phyloP scores from a whole-genome alignment of 768 basidiomycete species.

The Leccinellum luteum region DNA sequence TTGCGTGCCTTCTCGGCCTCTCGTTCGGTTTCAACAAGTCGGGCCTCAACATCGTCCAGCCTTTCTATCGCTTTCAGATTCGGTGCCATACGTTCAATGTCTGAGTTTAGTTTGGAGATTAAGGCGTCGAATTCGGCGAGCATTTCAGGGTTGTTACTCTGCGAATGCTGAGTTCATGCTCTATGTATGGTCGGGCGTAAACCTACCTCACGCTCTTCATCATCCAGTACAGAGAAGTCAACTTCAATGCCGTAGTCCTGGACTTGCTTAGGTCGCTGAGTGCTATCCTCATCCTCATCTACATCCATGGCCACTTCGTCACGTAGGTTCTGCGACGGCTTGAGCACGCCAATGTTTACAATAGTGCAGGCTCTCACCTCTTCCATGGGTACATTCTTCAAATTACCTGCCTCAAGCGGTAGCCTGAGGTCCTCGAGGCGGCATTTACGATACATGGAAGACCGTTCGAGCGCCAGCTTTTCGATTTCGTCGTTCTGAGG shows the following conservation, averaged over 20 bases:
- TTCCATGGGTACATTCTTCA: conserved; percentile 91
- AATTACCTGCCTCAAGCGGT: conserved; percentile 69
- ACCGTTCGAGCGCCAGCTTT: conserved; percentile 80
- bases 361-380: conserved; percentile 55
- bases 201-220: conserved; percentile 69
- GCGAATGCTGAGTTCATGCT: conserved; percentile 1
- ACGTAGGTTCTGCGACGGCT: conserved; percentile 59
- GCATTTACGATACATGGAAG: conserved; percentile 86
- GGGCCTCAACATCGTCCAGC: conserved; percentile 80
- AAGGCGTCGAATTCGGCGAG: conserved; percentile 72
- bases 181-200: not conserved
- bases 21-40: conserved; percentile 83
- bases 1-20: conserved; percentile 92
- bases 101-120: conserved; percentile 65
- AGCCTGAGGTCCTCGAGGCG: conserved; percentile 89
- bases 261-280: conserved; percentile 68
- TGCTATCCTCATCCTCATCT: conserved; percentile 83
- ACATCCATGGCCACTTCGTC: conserved; percentile 91
- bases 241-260: conserved; percentile 89
- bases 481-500: conserved; percentile 86
- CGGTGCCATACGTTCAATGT: conserved; percentile 92
- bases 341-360: conserved; percentile 2
- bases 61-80: conserved; percentile 96
- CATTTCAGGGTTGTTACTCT: conserved; percentile 63
- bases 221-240: conserved; percentile 71